Evolutionary conservation across 2,329 filamentous ascomycete genomes (phyloP).

Genomic region (Byssothecium circinans): DNA sequence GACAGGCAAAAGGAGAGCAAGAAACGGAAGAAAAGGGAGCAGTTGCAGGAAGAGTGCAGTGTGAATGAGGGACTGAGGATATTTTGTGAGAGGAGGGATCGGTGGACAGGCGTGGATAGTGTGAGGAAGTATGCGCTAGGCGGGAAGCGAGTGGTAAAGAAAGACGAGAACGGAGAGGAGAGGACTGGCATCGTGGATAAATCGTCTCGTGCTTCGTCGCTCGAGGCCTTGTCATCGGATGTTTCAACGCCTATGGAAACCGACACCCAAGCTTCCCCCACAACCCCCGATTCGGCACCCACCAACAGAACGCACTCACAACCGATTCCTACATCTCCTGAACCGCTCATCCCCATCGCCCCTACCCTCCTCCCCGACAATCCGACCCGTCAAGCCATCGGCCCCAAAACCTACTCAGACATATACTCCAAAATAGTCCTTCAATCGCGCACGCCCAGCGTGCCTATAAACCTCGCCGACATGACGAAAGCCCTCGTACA

Average conservation of each 20-base stretch:
- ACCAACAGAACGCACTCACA: background rate
- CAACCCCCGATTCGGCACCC: background rate
- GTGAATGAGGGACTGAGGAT: conserved; percentile 85
- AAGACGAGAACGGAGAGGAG: background rate
- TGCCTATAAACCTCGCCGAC: conserved; percentile 84
- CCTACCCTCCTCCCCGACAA: conserved; percentile 73
- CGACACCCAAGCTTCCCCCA: background rate
- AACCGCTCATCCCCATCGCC: conserved; percentile 69
- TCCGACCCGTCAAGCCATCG: conserved; percentile 76
- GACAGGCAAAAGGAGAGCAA: conserved; percentile 30
- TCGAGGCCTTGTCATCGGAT: conserved; percentile 46
- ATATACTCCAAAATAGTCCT: conserved; percentile 90
- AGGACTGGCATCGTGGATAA: background rate
- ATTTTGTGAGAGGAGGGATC: conserved; percentile 75
- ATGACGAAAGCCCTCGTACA: conserved; percentile 79
- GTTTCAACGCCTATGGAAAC: conserved; percentile 5
- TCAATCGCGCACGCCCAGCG: conserved; percentile 76
- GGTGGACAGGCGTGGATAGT: conserved; percentile 74
- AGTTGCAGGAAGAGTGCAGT: conserved; percentile 47
- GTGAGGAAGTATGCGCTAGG: conserved; percentile 45
- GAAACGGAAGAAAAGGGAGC: conserved; percentile 42
- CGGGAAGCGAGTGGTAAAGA: background rate
- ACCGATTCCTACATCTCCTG: too few relatives aligned
- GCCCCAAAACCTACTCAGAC: conserved; percentile 70
- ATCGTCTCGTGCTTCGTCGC: background rate